A percentile compares a stretch with the other conserved stretches of the same genome.
Evolutionary conservation across 1,284 basidiomycete genomes (phyloP).

Genomic region (Ceratorhiza oryzae-sativae): DNA sequence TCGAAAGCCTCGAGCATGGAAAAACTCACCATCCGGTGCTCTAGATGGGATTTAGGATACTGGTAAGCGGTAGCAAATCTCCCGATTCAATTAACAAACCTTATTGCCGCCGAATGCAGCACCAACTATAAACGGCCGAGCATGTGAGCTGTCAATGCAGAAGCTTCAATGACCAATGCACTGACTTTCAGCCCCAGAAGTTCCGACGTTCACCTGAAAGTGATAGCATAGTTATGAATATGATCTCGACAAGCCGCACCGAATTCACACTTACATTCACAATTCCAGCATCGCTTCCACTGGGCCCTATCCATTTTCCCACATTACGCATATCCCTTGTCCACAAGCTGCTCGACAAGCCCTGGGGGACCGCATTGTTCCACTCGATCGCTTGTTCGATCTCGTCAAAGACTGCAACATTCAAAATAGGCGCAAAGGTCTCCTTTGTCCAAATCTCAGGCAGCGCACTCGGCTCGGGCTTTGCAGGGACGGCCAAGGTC

Average conservation of each 20-base stretch:
- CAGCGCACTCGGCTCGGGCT: constrained; percentile 58
- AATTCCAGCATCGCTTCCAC: constrained; percentile 85
- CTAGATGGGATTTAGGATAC: constrained; percentile 51
- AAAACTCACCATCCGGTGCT: constrained; percentile 77
- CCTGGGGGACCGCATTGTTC: constrained; percentile 93
- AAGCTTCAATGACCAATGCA: not conserved
- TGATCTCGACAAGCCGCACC: not conserved
- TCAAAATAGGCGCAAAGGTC: constrained; percentile 87
- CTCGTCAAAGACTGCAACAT: constrained; percentile 87
- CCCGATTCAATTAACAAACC: constrained; percentile 54
- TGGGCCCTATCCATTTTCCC: constrained; percentile 90
- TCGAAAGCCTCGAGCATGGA: not conserved
- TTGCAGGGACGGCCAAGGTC: constrained; percentile 76
- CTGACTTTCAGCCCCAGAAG: constrained; percentile 85
- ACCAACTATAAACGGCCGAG: constrained; percentile 62
- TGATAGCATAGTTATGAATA: not conserved
- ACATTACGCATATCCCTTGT: constrained; percentile 82
- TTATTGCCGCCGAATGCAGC: constrained; percentile 95
- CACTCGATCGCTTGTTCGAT: constrained; percentile 89
- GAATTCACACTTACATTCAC: constrained; percentile 67
- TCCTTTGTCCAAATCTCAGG: constrained; percentile 77
- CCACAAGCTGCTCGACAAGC: constrained; percentile 90
- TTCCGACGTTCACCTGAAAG: constrained; percentile 85
- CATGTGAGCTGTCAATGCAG: not conserved
- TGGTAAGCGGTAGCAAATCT: not conserved